Conservation (phyloP, 768 basidiomycete species). For the Coprinopsis cinerea region DNA sequence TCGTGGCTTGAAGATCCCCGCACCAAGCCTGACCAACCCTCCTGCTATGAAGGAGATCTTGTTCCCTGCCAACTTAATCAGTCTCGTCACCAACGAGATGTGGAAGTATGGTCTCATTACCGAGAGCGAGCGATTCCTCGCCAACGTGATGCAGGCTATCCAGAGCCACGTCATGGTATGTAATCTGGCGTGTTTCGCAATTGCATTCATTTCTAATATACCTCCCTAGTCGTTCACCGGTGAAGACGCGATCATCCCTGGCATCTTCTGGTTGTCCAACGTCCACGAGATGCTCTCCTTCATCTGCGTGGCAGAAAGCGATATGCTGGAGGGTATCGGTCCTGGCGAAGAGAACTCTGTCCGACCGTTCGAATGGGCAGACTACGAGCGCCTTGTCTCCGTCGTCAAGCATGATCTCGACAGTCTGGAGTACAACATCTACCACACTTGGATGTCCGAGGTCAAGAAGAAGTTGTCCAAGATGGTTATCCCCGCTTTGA, state of each 20-base stretch:
- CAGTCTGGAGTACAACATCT: conserved; percentile 98
- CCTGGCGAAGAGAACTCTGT: conserved; percentile 91
- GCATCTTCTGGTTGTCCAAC: conserved; percentile 99
- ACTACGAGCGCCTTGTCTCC: conserved; percentile 94
- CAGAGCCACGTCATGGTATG: conserved; percentile 97
- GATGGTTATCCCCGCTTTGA: conserved; percentile 98
- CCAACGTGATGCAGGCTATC: conserved; percentile 97
- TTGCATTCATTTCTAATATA: conserved; percentile 9
- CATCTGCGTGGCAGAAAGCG: conserved; percentile 97
- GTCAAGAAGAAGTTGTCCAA: conserved; percentile 93
- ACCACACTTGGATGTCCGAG: conserved; percentile 99
- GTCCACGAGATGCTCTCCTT: conserved; percentile 99
- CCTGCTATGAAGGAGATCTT: conserved; percentile 96
- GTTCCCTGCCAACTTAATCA: conserved; percentile 98
- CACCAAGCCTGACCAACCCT: conserved; percentile 83
- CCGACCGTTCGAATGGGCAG: conserved; percentile 92
- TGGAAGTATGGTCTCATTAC: conserved; percentile 98
- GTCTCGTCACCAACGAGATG: conserved; percentile 99
- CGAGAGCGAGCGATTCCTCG: conserved; percentile 96
- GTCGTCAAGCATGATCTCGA: conserved; percentile 99
- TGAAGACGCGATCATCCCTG: conserved; percentile 93
- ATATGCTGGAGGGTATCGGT: conserved; percentile 96
- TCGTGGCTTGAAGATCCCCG: conserved; percentile 87
- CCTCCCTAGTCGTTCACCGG: conserved; percentile 70
- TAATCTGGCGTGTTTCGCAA: conserved; percentile 12